These are phyloP conservation scores for Amanita molliuscula DNA, from an alignment of 768 basidiomycete genomes.

Conservation along the genomic window DNA sequence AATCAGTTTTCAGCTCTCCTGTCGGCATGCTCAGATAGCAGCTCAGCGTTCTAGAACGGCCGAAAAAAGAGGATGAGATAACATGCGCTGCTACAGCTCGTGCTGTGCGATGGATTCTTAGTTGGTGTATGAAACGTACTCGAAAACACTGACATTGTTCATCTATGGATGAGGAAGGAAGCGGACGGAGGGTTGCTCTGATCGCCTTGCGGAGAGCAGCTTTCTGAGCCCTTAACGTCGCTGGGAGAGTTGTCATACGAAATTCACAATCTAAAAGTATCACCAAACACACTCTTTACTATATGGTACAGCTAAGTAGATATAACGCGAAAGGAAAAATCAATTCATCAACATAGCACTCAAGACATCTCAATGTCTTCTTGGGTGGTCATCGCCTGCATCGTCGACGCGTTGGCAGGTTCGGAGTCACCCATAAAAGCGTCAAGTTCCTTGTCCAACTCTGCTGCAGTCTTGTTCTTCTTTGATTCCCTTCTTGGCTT, in stretches of 20 bases:
- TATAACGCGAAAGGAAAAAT: background rate
- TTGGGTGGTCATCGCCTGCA: slow-evolving; percentile 6
- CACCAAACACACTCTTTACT: background rate
- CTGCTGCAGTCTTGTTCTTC: slow-evolving; percentile 67
- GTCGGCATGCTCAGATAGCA: slow-evolving; percentile 78
- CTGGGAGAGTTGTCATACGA: slow-evolving; percentile 4
- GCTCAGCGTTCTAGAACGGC: slow-evolving; percentile 39
- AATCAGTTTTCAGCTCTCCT: slow-evolving; percentile 54
- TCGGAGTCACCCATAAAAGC: slow-evolving; percentile 67
- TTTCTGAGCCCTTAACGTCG: slow-evolving; percentile 38
- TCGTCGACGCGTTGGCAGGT: slow-evolving; percentile 11
- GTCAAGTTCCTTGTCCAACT: slow-evolving; percentile 84
- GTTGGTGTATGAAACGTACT: background rate
- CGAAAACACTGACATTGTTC: slow-evolving; percentile 44
- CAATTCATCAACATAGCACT: background rate
- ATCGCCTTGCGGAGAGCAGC: slow-evolving; percentile 43
- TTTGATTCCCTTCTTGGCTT: slow-evolving; percentile 23
- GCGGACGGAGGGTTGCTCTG: slow-evolving; percentile 27
- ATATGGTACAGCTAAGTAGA: slow-evolving; percentile 2
- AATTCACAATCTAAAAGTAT: background rate
- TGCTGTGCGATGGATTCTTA: slow-evolving; percentile 21
- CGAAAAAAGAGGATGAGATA: slow-evolving; percentile 40
- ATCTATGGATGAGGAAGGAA: slow-evolving; percentile 36
- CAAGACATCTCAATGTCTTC: slow-evolving; percentile 47
- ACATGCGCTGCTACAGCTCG: slow-evolving; percentile 36